Conservation (phyloP, 2,329 filamentous ascomycete genomes). For the Sporothrix variecibatus region DNA sequence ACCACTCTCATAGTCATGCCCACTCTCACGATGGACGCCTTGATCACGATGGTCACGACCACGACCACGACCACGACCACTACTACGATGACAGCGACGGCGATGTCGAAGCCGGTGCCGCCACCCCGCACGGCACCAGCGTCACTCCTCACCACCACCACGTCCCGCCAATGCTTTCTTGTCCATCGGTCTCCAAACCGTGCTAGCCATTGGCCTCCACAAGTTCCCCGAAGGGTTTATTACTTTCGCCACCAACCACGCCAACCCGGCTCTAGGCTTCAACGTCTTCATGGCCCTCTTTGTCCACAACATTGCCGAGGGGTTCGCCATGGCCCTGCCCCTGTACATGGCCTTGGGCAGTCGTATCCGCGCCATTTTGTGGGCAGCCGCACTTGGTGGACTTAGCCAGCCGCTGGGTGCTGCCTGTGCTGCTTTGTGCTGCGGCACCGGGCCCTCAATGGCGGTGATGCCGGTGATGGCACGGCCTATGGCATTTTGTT, state of each 20-base stretch:
- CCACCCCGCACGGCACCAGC: slow-evolving; percentile 37
- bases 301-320: slow-evolving; percentile 97
- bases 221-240: slow-evolving; percentile 89
- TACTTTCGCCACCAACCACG: slow-evolving; percentile 96
- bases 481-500: slow-evolving; percentile 80
- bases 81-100: slow-evolving; percentile 28
- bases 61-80: not conserved
- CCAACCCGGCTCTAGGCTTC: slow-evolving; percentile 83
- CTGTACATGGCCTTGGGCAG: slow-evolving; percentile 87
- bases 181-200: slow-evolving; percentile 93
- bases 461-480: slow-evolving; percentile 61
- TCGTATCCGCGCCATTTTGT: slow-evolving; percentile 78
- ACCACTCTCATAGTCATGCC: not conserved
- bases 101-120: slow-evolving; percentile 29
- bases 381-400: slow-evolving; percentile 81
- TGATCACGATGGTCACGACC: not conserved
- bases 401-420: slow-evolving; percentile 86
- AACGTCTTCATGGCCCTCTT: slow-evolving; percentile 94
- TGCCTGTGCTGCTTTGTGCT: slow-evolving; percentile 82
- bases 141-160: slow-evolving; percentile 77
- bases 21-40: not conserved
- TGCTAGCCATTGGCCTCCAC: slow-evolving; percentile 90
- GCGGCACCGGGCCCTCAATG: slow-evolving; percentile 60
- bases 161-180: slow-evolving; percentile 93
- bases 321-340: slow-evolving; percentile 89